phyloP scores from a whole-genome alignment of 2,329 filamentous ascomycete genomes.

The Colletotrichum destructivum region DNA sequence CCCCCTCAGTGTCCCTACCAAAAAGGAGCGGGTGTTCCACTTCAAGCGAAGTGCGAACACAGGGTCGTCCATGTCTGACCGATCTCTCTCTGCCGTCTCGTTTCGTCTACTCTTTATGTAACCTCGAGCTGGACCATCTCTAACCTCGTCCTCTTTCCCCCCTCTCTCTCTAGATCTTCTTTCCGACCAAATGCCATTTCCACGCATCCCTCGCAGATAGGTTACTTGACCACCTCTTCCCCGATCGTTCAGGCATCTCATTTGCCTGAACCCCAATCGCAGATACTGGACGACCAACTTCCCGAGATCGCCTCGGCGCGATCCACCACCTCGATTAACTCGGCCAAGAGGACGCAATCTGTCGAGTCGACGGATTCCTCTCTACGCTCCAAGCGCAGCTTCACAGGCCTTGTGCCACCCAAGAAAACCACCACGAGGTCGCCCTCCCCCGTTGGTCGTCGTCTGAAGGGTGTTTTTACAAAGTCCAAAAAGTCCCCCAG shows the following conservation, averaged over 20 bases:
- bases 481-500: slow-evolving; percentile 66
- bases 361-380: slow-evolving; percentile 49
- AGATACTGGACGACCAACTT: slow-evolving; percentile 53
- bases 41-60: slow-evolving; percentile 27
- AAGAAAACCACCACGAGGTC: slow-evolving; percentile 68
- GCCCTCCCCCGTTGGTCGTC: slow-evolving; percentile 78
- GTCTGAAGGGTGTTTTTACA: slow-evolving; percentile 78
- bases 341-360: slow-evolving; percentile 51
- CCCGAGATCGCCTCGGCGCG: slow-evolving; percentile 47
- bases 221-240: slow-evolving; percentile 79
- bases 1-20: slow-evolving; percentile 13
- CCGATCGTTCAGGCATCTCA: slow-evolving; percentile 74
- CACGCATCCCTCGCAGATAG: slow-evolving; percentile 75
- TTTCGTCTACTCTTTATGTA: slow-evolving; percentile 30
- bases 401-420: slow-evolving; percentile 59
- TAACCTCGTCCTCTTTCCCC: slow-evolving; percentile 29
- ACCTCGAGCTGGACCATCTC: slow-evolving; percentile 26
- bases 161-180: slow-evolving; percentile 27
- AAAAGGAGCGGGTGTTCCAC: slow-evolving; percentile 12
- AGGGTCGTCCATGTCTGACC: slow-evolving; percentile 36
- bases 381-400: slow-evolving; percentile 50
- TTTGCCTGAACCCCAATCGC: slow-evolving; percentile 62
- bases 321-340: slow-evolving; percentile 58
- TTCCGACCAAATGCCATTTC: slow-evolving; percentile 63
- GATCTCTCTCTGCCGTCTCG: slow-evolving; percentile 21